phyloP scores from a whole-genome alignment of 2,329 filamentous ascomycete species.

The Pseudogymnoascus sp. region DNA sequence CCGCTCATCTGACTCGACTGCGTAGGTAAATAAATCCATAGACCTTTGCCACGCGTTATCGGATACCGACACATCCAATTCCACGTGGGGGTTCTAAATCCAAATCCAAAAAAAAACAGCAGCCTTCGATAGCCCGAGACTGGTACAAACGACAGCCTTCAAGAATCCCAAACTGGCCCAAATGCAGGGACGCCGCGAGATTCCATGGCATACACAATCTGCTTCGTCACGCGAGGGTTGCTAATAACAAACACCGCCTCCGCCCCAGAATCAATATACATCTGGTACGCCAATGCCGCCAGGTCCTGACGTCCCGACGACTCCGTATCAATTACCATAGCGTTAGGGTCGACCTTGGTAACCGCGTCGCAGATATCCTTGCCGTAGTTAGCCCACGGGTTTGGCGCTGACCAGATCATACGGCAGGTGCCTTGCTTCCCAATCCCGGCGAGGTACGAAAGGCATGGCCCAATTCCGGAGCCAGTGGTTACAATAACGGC shows the following conservation, averaged over 20 bases:
- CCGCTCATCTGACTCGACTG: background rate
- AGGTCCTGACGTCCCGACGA: conserved; percentile 29
- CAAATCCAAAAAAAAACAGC: background rate
- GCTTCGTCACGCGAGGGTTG: conserved; percentile 31
- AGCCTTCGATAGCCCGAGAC: background rate
- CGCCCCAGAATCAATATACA: conserved; percentile 27
- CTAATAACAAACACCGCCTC: conserved; percentile 34
- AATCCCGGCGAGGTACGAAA: conserved; percentile 24
- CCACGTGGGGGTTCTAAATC: background rate
- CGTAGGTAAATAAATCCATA: background rate
- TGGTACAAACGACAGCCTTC: background rate
- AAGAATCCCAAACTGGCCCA: conserved; percentile 33
- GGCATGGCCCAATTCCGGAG: conserved; percentile 33
- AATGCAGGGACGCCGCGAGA: conserved; percentile 31
- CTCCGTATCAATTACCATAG: conserved; percentile 31
- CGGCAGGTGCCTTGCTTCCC: conserved; percentile 21
- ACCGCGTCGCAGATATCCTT: conserved; percentile 29
- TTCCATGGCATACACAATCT: conserved; percentile 34
- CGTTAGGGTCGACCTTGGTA: conserved; percentile 27
- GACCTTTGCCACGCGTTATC: background rate
- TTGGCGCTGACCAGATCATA: conserved; percentile 32
- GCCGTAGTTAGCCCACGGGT: conserved; percentile 31
- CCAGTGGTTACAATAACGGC: conserved; percentile 35
- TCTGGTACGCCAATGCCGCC: conserved; percentile 26
- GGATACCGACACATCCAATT: background rate